These are phyloP conservation scores for Penicillium sp. DNA, from an alignment of 2,329 filamentous ascomycete genomes.

Conservation along the genomic window DNA sequence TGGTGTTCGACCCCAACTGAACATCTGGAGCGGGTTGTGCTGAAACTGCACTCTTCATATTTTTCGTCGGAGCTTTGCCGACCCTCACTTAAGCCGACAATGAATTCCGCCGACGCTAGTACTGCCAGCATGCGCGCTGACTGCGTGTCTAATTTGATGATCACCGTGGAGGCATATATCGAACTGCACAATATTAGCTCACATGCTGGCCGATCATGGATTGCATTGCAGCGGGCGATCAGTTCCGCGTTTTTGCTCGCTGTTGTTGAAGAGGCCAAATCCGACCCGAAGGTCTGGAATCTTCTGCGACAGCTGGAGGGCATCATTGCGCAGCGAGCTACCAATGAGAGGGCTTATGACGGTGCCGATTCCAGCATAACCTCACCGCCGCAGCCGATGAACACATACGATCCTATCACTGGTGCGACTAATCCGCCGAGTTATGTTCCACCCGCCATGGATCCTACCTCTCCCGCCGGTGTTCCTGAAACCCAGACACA, in stretches of 20 bases:
- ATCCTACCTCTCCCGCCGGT: conserved; percentile 30
- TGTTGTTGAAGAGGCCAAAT: conserved; percentile 47
- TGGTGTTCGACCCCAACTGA: conserved; percentile 46
- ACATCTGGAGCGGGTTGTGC: conserved; percentile 60
- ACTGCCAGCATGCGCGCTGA: conserved; percentile 49
- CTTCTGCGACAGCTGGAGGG: conserved; percentile 44
- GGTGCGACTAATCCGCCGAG: conserved; percentile 32
- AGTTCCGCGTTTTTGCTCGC: conserved; percentile 50
- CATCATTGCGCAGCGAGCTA: conserved; percentile 47
- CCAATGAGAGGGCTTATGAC: conserved; percentile 33
- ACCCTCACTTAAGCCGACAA: conserved; percentile 58
- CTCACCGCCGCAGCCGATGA: conserved; percentile 18
- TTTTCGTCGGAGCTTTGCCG: conserved; percentile 63
- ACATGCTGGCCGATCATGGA: conserved; percentile 49
- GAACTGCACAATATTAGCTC: conserved; percentile 51
- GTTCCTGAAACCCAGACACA: conserved; percentile 41
- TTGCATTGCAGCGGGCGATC: conserved; percentile 48
- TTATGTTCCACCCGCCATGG: conserved; percentile 26
- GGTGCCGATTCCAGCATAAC: conserved; percentile 18
- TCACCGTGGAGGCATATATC: conserved; percentile 61
- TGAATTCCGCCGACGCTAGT: conserved; percentile 44
- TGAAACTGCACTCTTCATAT: conserved; percentile 64
- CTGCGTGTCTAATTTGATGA: conserved; percentile 58
- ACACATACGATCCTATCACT: conserved; percentile 27
- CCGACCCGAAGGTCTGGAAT: conserved; percentile 39